phyloP scores from a whole-genome alignment of 2,329 filamentous ascomycete genomes.

The Aspergillus glaucus region DNA sequence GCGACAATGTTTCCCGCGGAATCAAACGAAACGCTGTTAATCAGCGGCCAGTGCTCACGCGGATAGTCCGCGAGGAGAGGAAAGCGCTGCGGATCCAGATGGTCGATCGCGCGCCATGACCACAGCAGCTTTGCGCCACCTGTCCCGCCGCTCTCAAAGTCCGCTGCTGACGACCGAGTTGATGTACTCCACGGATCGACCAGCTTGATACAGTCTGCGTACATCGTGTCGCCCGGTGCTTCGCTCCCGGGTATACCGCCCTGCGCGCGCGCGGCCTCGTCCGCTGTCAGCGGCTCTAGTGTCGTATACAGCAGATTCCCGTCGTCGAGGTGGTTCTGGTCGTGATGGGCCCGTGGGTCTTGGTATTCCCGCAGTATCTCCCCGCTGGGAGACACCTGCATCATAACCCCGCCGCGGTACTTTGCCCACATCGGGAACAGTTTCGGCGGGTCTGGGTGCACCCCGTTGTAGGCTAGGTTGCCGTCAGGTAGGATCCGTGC shows the following conservation, averaged over 20 bases:
- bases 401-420: constrained; percentile 43
- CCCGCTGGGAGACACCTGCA: constrained; percentile 34
- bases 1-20: constrained; percentile 38
- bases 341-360: constrained; percentile 42
- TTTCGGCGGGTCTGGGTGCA: constrained; percentile 32
- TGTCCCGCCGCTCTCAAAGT: constrained; percentile 10
- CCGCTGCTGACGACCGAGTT: constrained; percentile 11
- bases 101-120: constrained; percentile 40
- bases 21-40: constrained; percentile 39
- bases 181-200: background rate
- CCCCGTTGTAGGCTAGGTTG: constrained; percentile 40
- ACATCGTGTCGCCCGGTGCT: background rate
- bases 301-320: constrained; percentile 40
- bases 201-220: background rate
- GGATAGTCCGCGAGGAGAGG: constrained; percentile 31
- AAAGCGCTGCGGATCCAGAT: constrained; percentile 33
- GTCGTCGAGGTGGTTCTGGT: constrained; percentile 41
- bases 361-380: constrained; percentile 35
- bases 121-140: constrained; percentile 34
- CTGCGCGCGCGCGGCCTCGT: background rate
- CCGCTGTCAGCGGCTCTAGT: constrained; percentile 32
- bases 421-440: constrained; percentile 43
- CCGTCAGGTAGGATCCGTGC: constrained; percentile 41
- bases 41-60: constrained; percentile 39
- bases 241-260: background rate